Base-by-base conservation (phyloP, 148 eudicot species). In the Arctostaphylos glauca region DNA sequence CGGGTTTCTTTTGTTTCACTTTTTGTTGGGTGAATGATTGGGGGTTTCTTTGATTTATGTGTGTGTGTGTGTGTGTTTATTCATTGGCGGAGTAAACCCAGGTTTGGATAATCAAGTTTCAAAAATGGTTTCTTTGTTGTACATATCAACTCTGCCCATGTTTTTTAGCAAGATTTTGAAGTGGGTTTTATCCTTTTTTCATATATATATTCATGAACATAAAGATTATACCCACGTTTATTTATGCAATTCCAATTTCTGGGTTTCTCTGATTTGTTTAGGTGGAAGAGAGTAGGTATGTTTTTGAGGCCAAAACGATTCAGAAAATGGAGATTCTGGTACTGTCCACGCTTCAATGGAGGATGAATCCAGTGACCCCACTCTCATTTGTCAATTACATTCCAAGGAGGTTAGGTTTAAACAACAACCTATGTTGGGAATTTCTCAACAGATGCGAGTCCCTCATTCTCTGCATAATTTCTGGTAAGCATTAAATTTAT, bases 301-400 rank as follows among this genome's bases (percentile, higher is more conserved):
- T 93, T 55, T 93, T 93, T 74, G 92, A 91, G 84, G 87, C 93
- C 3, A 91, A 90, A 77, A 91, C 93, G 10, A 93, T 93, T 71
- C 90, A 90, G 74, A 91, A 89, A 76, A 93, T 93, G 96, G 96
- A 93, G 89, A 85, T 93, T 62, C 84, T 93, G 88, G 87, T 92
- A 41, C 88, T 92, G 2, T 88, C 94, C 3, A 88, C 90, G 18
- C 94, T 92, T 64, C 21, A 89, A 74, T 93, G 94, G 94, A 92
- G 84, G 88, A 92, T 93, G 94, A 88, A 91, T 56, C 97, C 93
- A 4, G 96, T 93, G 44, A 93, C 96, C 8, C 93, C 96, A 67
- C 83, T 88, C 83, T 91, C 96, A 4, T 91, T 91, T 88, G 80
- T 93, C 55, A 93, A 93, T 87, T 89, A 81, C 78, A 87, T 89